Evolutionary conservation across 2,329 filamentous ascomycete genomes (phyloP).

Genomic region (Calcarisporium arbuscula): DNA sequence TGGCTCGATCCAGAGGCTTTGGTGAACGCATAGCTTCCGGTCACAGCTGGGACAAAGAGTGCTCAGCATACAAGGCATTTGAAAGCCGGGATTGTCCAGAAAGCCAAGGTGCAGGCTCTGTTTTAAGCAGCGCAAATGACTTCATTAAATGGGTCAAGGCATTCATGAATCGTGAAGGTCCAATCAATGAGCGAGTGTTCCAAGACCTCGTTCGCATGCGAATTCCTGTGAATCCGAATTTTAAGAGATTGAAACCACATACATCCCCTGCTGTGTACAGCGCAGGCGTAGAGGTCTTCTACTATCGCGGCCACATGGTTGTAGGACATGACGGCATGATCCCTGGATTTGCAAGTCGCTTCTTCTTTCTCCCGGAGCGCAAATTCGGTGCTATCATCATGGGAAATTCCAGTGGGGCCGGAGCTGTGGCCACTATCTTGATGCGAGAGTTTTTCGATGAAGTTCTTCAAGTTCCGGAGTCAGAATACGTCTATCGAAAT

Average conservation of each 20-base stretch:
- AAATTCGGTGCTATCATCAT: slow-evolving; percentile 19
- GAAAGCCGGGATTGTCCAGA: slow-evolving; percentile 15
- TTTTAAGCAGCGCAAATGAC: slow-evolving; percentile 21
- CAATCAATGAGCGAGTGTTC: slow-evolving; percentile 17
- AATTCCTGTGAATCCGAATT: slow-evolving; percentile 11
- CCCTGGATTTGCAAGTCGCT: slow-evolving; percentile 17
- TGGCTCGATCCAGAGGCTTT: slow-evolving; percentile 12
- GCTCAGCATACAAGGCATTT: slow-evolving; percentile 3
- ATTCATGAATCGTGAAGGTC: slow-evolving; percentile 16
- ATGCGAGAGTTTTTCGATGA: slow-evolving; percentile 16
- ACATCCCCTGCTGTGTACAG: slow-evolving; percentile 13
- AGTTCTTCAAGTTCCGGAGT: slow-evolving; percentile 1
- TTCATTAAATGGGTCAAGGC: slow-evolving; percentile 22
- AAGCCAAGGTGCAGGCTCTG: slow-evolving; percentile 21
- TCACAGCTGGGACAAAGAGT: slow-evolving; percentile 13
- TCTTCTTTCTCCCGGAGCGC: slow-evolving; percentile 19
- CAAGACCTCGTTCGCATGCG: slow-evolving; percentile 15
- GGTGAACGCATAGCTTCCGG: slow-evolving; percentile 14
- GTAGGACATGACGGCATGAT: slow-evolving; percentile 19
- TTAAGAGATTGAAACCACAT: slow-evolving; percentile 5
- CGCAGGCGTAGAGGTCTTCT: slow-evolving; percentile 16
- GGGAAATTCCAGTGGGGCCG: slow-evolving; percentile 16
- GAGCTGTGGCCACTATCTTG: slow-evolving; percentile 12
- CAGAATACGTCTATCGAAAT: slow-evolving; percentile 1
- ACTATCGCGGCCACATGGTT: slow-evolving; percentile 15